These are phyloP conservation scores for Aspergillus persii DNA, from an alignment of 2,329 filamentous ascomycete genomes.

Conservation along the genomic window DNA sequence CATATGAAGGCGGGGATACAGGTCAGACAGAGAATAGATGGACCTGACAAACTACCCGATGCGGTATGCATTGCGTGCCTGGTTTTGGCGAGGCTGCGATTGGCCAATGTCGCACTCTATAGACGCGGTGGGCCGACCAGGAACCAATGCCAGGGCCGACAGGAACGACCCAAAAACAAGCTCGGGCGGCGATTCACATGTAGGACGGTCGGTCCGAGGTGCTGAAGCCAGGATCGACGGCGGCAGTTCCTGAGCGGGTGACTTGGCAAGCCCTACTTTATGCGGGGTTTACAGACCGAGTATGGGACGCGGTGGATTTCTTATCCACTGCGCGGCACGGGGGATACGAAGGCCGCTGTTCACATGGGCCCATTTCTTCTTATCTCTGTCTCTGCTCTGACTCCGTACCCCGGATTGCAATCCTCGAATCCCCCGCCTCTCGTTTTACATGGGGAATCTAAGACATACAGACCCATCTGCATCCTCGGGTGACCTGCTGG, in stretches of 20 bases:
- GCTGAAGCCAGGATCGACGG: slow-evolving; percentile 5
- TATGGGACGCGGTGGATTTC: too few species aligned
- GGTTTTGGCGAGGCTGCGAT: not conserved
- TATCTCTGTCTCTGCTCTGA: not conserved
- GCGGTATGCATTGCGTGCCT: not conserved
- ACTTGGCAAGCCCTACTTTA: not conserved
- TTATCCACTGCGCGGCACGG: too few species aligned
- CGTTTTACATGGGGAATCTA: not conserved
- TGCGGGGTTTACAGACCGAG: not conserved
- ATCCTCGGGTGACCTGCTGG: not conserved
- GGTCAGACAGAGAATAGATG: too few species aligned
- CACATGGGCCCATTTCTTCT: not conserved
- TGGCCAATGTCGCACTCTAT: not conserved
- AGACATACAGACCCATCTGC: not conserved
- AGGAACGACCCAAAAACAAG: not conserved
- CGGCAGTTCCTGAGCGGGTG: not conserved
- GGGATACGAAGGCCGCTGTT: not conserved
- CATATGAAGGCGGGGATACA: not conserved
- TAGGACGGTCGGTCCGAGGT: slow-evolving; percentile 6
- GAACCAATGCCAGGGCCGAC: not conserved
- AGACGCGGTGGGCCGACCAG: not conserved
- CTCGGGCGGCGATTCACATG: slow-evolving; percentile 16
- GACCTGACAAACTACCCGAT: not conserved
- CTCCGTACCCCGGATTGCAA: not conserved
- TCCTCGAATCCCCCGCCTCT: not conserved